A percentile compares a stretch with the other conserved stretches of the same genome.
Conservation (phyloP, 345 rosid genomes). For the Excoecaria cochinchinensis region DNA sequence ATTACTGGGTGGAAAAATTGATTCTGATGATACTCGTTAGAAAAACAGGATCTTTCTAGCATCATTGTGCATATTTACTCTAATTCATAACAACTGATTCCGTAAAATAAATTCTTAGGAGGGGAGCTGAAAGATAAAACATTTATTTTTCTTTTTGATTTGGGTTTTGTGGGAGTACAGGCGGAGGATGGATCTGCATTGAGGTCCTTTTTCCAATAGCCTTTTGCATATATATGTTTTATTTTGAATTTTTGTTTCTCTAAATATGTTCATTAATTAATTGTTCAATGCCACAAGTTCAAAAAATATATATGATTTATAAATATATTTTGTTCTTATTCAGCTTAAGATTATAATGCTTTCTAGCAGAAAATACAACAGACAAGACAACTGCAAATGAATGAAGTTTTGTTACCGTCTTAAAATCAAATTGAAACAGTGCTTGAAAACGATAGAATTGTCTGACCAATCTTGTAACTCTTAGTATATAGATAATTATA, state of each 20-base stretch:
- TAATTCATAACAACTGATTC: neutral
- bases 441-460: neutral
- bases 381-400: conserved; percentile 1
- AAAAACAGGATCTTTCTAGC: neutral
- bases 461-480: no score
- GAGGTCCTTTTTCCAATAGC: neutral
- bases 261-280: no score
- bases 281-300: no score
- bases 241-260: neutral
- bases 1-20: neutral
- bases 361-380: neutral
- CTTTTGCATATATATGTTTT: neutral
- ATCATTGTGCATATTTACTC: no score
- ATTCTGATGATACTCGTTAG: neutral
- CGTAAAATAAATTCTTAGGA: neutral
- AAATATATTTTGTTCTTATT: neutral
- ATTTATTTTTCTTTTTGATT: neutral
- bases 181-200: neutral
- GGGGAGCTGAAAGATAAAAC: neutral
- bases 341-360: neutral
- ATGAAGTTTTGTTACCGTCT: neutral
- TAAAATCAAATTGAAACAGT: neutral
- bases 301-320: neutral
- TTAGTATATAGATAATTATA: no score
- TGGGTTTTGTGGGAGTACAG: neutral